phyloP scores from a whole-genome alignment of 208 protist genomes.

The Leishmania amazonensis region DNA sequence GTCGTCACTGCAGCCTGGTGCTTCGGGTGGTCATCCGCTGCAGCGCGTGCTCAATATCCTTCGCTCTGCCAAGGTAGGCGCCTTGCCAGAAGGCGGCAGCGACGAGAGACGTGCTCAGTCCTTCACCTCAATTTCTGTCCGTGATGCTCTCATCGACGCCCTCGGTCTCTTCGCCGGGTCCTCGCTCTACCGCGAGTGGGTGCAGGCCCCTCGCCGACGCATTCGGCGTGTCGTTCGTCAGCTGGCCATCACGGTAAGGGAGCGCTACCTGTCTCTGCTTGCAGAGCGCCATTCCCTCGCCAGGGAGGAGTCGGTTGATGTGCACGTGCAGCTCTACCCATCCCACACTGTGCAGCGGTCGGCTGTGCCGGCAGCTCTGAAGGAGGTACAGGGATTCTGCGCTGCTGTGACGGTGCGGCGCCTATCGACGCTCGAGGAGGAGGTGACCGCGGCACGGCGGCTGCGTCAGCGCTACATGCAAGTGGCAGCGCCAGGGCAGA shows the following conservation, averaged over 20 bases:
- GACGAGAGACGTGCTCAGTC: not conserved
- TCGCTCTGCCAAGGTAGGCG: not conserved
- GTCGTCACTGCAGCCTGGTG: not conserved
- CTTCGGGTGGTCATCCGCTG: slow-evolving; percentile 2
- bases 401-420: slow-evolving; percentile 59
- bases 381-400: slow-evolving; percentile 26
- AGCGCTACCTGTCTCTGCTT: slow-evolving; percentile 11
- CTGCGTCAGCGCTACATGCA: slow-evolving; percentile 42
- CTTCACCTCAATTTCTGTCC: not conserved
- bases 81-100: not conserved
- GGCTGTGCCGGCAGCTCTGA: slow-evolving; percentile 5
- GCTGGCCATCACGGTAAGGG: slow-evolving; percentile 13
- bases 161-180: slow-evolving; percentile 45
- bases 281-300: not conserved
- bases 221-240: slow-evolving; percentile 24
- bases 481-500: slow-evolving; percentile 65
- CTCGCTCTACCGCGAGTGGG: slow-evolving; percentile 52
- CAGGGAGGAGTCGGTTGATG: slow-evolving; percentile 25
- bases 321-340: slow-evolving; percentile 77
- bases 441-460: slow-evolving; percentile 31
- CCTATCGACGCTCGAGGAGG: slow-evolving; percentile 29
- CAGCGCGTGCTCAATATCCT: slow-evolving; percentile 24
- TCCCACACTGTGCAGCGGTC: not conserved
- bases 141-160: slow-evolving; percentile 14
- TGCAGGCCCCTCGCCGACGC: slow-evolving; percentile 39